Base-by-base conservation (phyloP, 2,329 filamentous ascomycete species). In the Cladosporium sp. region DNA sequence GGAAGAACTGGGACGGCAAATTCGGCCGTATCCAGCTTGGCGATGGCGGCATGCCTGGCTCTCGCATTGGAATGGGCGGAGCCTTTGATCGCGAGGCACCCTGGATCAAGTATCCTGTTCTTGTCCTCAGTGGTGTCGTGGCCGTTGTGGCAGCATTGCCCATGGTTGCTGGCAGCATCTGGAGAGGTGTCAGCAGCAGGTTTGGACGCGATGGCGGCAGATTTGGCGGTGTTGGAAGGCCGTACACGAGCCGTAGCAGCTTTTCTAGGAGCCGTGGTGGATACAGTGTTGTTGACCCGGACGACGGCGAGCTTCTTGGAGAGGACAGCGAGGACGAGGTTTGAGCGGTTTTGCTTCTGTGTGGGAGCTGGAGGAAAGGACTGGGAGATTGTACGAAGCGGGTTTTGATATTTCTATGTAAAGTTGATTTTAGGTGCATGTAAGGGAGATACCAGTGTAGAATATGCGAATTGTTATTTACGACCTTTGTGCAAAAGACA, bases 321-420 rank as follows among this genome's bases (percentile, higher is more conserved):
- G 92, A 96, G 59, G 91, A 95, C 53, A 90, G 89, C 58, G 92
- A 96, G 57, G 90, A 96, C 63, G 92, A 96, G 54, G 86, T 85
- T 35, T 62, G 52, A 30, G 45, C 19, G 5, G 20, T 12, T 13
- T 15, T 13, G 6, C 1, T 16, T 13, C 40, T 13, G 27, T 48
- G 20, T 12, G n/a, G n/a, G 7, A 22, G 25, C 16, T 16, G 45
- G 9, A n/a, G 4, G 32, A 19, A 32, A 38, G 12, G 33, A 5
- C 5, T 33, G 22, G 32, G 36, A 38, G 36, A 38, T 38, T 32
- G 45, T 12, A 22, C 33, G 36, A 27, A n/a, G 11, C n/a, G 13
- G 8, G 22, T 27, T 27, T 27, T 9, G 13, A 35, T n/a, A n/a
- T 16, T 35, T 35, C n/a, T 7, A 15, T 35, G 32, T 35, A 35